Evolutionary conservation across 805 yeast genomes (phyloP).

Genomic region (Millerago galiae): DNA sequence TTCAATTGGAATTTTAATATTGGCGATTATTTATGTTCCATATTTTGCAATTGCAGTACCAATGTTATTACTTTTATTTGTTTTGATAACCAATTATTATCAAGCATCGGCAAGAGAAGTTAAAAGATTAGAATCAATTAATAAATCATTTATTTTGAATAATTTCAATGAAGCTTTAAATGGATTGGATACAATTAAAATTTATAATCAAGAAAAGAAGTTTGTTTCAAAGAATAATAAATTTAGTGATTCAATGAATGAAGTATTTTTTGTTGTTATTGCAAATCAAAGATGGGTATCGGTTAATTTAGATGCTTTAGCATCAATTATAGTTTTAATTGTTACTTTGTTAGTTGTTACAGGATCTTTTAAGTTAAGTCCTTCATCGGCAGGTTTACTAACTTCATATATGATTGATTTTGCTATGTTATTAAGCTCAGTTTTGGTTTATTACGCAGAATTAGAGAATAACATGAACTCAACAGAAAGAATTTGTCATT

Average conservation of each 20-base stretch:
- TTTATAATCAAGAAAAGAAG: conserved; percentile 38
- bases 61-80: conserved; percentile 27
- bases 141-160: conserved; percentile 61
- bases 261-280: conserved; percentile 52
- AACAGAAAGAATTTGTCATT: conserved; percentile 63
- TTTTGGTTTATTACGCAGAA: conserved; percentile 56
- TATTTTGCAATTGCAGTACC: conserved; percentile 67
- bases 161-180: conserved; percentile 63
- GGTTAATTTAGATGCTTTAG: conserved; percentile 46
- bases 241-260: conserved; percentile 53
- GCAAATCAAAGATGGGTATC: conserved; percentile 69
- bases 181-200: conserved; percentile 58
- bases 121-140: conserved; percentile 67
- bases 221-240: conserved; percentile 40
- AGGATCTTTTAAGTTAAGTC: conserved; percentile 47
- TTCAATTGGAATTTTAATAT: conserved; percentile 50
- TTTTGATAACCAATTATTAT: conserved; percentile 44
- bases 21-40: conserved; percentile 63
- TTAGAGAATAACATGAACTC: conserved; percentile 61
- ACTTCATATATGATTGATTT: conserved; percentile 52
- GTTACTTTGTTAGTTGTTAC: conserved; percentile 52
- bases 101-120: conserved; percentile 70
- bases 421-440: conserved; percentile 45
- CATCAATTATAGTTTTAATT: conserved; percentile 42
- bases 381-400: conserved; percentile 62